A percentile compares a stretch with the other conserved stretches of the same genome.
Evolutionary conservation across 805 yeast species (phyloP).

Genomic region (Kazachstania viticola): DNA sequence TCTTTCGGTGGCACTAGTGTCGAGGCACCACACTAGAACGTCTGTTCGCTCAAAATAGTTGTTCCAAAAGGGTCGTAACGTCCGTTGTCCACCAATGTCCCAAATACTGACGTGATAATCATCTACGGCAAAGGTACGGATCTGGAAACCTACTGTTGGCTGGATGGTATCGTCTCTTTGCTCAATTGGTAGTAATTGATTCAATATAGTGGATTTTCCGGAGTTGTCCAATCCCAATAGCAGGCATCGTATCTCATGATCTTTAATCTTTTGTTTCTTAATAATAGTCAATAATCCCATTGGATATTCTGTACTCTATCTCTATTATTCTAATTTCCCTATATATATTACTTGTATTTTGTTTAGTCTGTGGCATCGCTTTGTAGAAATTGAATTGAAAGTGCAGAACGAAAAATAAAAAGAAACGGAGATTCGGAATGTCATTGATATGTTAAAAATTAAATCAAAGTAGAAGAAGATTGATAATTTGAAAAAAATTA

Average conservation of each 20-base stretch:
- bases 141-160: conserved; percentile 88
- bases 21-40: conserved; percentile 78
- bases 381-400: too few species aligned
- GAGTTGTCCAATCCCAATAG: conserved; percentile 82
- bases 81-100: conserved; percentile 89
- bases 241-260: conserved; percentile 61
- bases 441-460: too few species aligned
- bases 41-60: conserved; percentile 82
- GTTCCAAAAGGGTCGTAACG: conserved; percentile 83
- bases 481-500: too few species aligned
- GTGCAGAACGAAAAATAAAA: too few species aligned
- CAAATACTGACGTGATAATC: conserved; percentile 45
- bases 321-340: too few species aligned
- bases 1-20: conserved; percentile 46
- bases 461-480: too few species aligned
- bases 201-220: conserved; percentile 81
- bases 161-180: conserved; percentile 38
- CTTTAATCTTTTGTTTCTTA: conserved; percentile 72
- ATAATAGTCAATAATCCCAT: conserved; percentile 82
- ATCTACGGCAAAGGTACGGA: conserved; percentile 40
- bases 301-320: too few species aligned
- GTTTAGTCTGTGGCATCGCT: too few species aligned
- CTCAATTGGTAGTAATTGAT: conserved; percentile 32
- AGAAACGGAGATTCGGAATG: too few species aligned
- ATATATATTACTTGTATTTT: too few species aligned